These are phyloP conservation scores for Solanum appendiculatum DNA, from an alignment of 257 asterid genomes.

Conservation along the genomic window DNA sequence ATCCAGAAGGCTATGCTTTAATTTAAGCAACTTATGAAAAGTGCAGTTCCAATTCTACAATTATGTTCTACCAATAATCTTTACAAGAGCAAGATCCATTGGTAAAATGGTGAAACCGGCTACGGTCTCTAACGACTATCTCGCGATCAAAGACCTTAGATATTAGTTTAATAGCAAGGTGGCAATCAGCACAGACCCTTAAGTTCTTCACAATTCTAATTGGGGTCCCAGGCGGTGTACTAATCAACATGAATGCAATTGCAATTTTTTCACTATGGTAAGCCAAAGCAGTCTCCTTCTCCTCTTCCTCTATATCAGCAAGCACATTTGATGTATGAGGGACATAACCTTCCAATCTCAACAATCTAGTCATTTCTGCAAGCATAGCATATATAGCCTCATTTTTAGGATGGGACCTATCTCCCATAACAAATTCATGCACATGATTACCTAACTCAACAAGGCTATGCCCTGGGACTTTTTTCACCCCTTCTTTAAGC, in stretches of 20 bases:
- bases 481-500: constrained; percentile 68
- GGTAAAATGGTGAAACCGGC: constrained; percentile 79
- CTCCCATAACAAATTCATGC: constrained; percentile 74
- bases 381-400: constrained; percentile 60
- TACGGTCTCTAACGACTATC: constrained; percentile 70
- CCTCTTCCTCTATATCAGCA: constrained; percentile 86
- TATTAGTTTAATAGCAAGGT: constrained; percentile 50
- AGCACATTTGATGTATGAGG: constrained; percentile 62
- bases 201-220: constrained; percentile 68
- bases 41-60: not conserved
- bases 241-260: constrained; percentile 58
- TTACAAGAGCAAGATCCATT: constrained; percentile 71
- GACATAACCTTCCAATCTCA: constrained; percentile 61
- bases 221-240: constrained; percentile 46
- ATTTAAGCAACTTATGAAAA: not conserved
- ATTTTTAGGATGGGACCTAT: constrained; percentile 52
- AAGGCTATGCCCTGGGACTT: constrained; percentile 69
- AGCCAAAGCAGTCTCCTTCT: constrained; percentile 70
- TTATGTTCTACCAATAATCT: constrained; percentile 60
- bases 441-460: constrained; percentile 60
- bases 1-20: not conserved
- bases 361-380: constrained; percentile 56
- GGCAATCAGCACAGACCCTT: constrained; percentile 81
- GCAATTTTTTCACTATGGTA: constrained; percentile 88
- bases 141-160: constrained; percentile 57